Evolutionary conservation across 495 filamentous ascomycete genomes (phyloP), one percentile per base, ranked within the genome.

Genomic region (Monascus purpureus): DNA sequence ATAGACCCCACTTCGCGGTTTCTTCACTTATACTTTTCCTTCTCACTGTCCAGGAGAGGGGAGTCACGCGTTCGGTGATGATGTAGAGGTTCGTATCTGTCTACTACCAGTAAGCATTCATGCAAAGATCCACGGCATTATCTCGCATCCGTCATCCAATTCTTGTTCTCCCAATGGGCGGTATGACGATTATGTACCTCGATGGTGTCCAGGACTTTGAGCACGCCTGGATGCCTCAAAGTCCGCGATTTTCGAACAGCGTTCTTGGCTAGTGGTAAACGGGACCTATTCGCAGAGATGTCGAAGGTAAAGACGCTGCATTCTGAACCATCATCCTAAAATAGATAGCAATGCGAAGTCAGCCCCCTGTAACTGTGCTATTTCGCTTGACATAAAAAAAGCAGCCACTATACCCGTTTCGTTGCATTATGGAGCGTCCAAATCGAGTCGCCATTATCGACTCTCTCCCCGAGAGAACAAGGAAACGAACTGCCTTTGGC

Each of bases 241-340:
- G 90, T 97, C 36, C 87, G 75, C 25, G 86, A 69, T 52, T 95
- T 95, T 39, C 84, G 81, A 35, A 93, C 69, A 8, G 88, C 85
- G 57, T 97, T 97, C 47, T 75, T 82, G 28, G 90, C 90, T 8
- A 97, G 68, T 14, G 86, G 81, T 12, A 94, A 60, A 25, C 75
- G 74, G 13, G 77, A 76, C 42, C 74, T 82, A 42, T 93, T 86
- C 12, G 77, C 61, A 24, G 65, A 64, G 25, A 88, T 65, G 50
- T 96, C 88, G 64, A 95, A 97, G 28, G 85, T 80, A 54, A 97
- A 96, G 25, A 97, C 83, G 63, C 83, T 93, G 60, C 90, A 97
- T 38, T 80, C 70, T 0, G 85, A 92, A 23, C 82, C 75, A 52
- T 95, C 88, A 57, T 94, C 85, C 85, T 94, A 43, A 30, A 34